Evolutionary conservation across 192 early-diverging fungal genomes (phyloP).

Genomic region (Mortierella alpina): DNA sequence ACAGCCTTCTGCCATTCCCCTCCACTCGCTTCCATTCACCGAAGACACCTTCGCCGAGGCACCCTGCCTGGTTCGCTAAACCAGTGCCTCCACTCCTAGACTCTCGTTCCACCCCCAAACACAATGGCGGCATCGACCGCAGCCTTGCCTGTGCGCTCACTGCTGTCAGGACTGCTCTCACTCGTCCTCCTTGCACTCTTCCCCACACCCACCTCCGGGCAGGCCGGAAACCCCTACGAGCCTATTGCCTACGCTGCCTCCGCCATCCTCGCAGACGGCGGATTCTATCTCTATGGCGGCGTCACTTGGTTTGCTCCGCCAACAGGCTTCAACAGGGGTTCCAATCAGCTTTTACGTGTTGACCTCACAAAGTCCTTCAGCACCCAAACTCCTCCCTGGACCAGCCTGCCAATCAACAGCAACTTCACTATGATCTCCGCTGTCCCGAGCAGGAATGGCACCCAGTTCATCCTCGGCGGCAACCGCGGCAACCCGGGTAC

Average conservation of each 20-base stretch:
- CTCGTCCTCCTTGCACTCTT: constrained; percentile 4
- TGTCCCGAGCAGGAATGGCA: constrained; percentile 18
- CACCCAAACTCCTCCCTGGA: constrained; percentile 23
- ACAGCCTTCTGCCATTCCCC: not conserved
- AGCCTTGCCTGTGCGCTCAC: not conserved
- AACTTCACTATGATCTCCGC: constrained; percentile 28
- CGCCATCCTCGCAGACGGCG: constrained; percentile 35
- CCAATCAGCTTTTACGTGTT: constrained; percentile 27
- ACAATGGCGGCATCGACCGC: not conserved
- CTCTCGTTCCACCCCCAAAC: not conserved
- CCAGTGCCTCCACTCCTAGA: not conserved
- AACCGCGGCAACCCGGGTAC: constrained; percentile 26
- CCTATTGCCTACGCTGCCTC: constrained; percentile 25
- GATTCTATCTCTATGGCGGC: constrained; percentile 39
- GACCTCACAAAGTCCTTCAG: constrained; percentile 31
- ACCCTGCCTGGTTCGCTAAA: not conserved
- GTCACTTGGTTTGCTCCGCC: constrained; percentile 14
- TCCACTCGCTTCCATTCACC: not conserved
- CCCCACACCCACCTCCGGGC: not conserved
- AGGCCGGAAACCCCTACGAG: constrained; percentile 4
- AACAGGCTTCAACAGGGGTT: constrained; percentile 1
- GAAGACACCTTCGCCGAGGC: not conserved
- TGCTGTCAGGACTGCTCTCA: not conserved
- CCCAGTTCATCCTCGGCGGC: constrained; percentile 35
- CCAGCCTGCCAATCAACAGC: not conserved